A percentile compares a stretch with the other conserved stretches of the same genome.
Evolutionary conservation across 2,329 filamentous ascomycete genomes (phyloP).

Genomic region (Thelonectria olida): DNA sequence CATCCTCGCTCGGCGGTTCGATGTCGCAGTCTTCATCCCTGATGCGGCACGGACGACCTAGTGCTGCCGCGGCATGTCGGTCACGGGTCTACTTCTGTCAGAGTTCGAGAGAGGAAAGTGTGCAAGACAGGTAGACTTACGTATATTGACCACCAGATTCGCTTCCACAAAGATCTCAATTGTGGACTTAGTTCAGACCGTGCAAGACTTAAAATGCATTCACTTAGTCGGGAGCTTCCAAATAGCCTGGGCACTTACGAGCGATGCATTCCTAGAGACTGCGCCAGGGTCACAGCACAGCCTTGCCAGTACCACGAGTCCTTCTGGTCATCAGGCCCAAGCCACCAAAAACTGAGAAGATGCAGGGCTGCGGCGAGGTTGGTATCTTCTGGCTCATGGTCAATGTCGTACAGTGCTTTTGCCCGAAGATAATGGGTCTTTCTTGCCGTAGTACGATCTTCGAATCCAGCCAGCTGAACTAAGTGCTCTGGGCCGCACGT

Average conservation of each 20-base stretch:
- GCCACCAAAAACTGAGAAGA: constrained; percentile 33
- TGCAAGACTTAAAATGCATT: background rate
- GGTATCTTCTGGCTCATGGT: constrained; percentile 23
- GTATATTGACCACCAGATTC: constrained; percentile 36
- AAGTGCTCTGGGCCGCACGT: constrained; percentile 24
- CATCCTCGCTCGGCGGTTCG: constrained; percentile 14
- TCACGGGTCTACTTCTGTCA: constrained; percentile 17
- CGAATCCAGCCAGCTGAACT: constrained; percentile 20
- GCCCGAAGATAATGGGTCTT: constrained; percentile 29
- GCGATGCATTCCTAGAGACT: constrained; percentile 30
- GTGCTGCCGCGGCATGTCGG: constrained; percentile 27
- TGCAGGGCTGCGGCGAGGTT: constrained; percentile 13
- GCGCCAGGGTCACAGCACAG: constrained; percentile 26
- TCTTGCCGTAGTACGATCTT: constrained; percentile 22
- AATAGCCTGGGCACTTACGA: constrained; percentile 17
- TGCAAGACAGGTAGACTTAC: background rate
- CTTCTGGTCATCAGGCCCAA: constrained; percentile 31
- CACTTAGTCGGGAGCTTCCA: background rate
- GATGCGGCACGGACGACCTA: constrained; percentile 29
- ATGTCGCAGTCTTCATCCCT: constrained; percentile 34
- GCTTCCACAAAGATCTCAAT: constrained; percentile 18
- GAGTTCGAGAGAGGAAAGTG: background rate
- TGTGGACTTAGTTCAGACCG: background rate
- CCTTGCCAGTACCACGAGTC: constrained; percentile 34
- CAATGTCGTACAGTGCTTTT: constrained; percentile 26